phyloP scores from a whole-genome alignment of 1,284 basidiomycete species.

The Sanguinoderma infundibulare region DNA sequence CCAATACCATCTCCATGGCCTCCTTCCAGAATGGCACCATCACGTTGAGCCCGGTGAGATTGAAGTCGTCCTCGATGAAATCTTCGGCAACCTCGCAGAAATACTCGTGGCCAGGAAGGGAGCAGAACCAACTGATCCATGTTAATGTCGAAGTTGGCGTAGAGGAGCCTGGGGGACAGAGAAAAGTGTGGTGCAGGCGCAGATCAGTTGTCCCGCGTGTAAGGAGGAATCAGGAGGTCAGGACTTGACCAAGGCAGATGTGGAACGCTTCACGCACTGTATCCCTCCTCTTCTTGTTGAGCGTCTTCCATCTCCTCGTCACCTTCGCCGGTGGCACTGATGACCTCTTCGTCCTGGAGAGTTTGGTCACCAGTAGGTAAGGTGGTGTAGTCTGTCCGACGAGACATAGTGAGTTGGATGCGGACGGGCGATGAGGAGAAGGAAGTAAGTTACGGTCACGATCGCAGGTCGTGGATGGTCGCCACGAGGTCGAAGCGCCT shows the following conservation, averaged over 20 bases:
- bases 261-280: constrained; percentile 34
- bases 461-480: constrained; percentile 30
- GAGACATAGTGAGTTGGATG: constrained; percentile 29
- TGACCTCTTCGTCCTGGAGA: constrained; percentile 33
- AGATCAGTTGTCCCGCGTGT: constrained; percentile 1
- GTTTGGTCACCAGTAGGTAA: constrained; percentile 21
- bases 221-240: constrained; percentile 1
- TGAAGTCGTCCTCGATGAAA: constrained; percentile 99
- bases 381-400: constrained; percentile 27
- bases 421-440: constrained; percentile 8
- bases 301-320: constrained; percentile 41
- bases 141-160: constrained; percentile 88
- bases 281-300: constrained; percentile 37
- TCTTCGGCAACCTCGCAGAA: constrained; percentile 98
- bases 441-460: constrained; percentile 20
- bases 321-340: constrained; percentile 36
- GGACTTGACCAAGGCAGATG: background rate
- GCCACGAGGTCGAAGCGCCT: constrained; percentile 33
- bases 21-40: constrained; percentile 99
- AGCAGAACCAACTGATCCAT: constrained; percentile 99
- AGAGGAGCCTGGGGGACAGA: constrained; percentile 65
- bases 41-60: constrained; percentile 93
- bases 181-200: background rate
- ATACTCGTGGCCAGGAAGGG: constrained; percentile 98
- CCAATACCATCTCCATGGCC: constrained; percentile 99